These are phyloP conservation scores for Rhexocercosporidium sp. DNA, from an alignment of 2,329 filamentous ascomycete genomes.

Conservation along the genomic window DNA sequence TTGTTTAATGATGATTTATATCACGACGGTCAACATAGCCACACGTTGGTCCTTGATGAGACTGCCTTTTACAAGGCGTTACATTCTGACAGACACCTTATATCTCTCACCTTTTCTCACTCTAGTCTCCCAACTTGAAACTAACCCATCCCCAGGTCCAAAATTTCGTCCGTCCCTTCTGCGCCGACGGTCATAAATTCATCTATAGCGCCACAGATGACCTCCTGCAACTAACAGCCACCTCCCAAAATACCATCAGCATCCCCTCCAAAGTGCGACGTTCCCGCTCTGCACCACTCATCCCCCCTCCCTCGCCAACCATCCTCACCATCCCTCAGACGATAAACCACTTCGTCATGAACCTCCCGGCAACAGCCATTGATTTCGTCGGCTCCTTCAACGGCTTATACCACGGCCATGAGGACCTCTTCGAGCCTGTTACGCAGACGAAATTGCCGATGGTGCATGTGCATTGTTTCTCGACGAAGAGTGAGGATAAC, in stretches of 20 bases:
- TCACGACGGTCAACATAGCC: constrained; percentile 91
- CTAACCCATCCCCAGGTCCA: constrained; percentile 51
- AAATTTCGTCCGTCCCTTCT: constrained; percentile 78
- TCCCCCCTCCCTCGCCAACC: constrained; percentile 44
- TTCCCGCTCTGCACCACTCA: constrained; percentile 36
- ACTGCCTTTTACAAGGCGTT: constrained; percentile 75
- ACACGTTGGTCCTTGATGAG: constrained; percentile 73
- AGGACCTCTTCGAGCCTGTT: constrained; percentile 66
- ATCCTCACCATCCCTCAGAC: constrained; percentile 68
- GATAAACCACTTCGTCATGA: constrained; percentile 97
- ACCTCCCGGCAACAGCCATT: constrained; percentile 88
- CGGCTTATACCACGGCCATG: constrained; percentile 78
- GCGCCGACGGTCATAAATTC: constrained; percentile 81
- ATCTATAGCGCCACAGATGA: constrained; percentile 72
- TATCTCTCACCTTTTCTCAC: neutral
- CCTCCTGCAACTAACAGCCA: constrained; percentile 55
- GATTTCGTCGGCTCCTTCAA: constrained; percentile 79
- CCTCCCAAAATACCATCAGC: constrained; percentile 58
- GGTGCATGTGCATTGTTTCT: constrained; percentile 95
- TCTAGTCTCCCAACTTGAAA: neutral
- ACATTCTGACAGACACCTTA: constrained; percentile 21
- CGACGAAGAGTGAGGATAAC: constrained; percentile 78
- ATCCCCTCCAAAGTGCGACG: constrained; percentile 51
- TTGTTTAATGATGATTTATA: constrained; percentile 71
- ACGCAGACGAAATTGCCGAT: constrained; percentile 71